Base-by-base conservation (phyloP, 768 basidiomycete species). In the Melanogaster broomeanus region DNA sequence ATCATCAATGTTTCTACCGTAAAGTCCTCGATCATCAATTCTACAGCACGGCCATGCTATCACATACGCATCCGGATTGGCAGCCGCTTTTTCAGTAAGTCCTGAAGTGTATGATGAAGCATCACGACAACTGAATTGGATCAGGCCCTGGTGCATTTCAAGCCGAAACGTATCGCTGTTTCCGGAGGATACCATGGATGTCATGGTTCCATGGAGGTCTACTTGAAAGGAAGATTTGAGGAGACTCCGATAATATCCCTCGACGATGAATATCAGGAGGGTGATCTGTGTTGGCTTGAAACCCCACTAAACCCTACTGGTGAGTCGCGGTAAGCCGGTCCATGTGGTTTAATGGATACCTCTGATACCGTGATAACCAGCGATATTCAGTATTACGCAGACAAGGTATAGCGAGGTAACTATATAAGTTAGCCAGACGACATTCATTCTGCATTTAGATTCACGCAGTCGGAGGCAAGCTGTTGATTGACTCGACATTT, bases 281-380 rank as follows among this genome's bases (percentile, higher is more conserved):
- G 88, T 41, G 90, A 92, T 66, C 60, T 93, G 3, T 87, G 85
- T 61, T 94, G 92, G 90, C 69, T 96, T 13, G 93, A 95, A 72
- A 92, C 88, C 0, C 93, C 93, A 2, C 55, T 93, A 52, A 95
- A 96, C 64, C 93, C 93, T 6, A 88, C 82, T 1, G 93, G 93
- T 31, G 87, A 87, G 65, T 82, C 86, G 4, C 83, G 83, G 87
- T 83, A 57, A 51, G 71, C 57, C 28, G 33, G 42, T n/a, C 10
- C 38, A 18, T 21, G 16, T 37, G 31, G 4, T 34, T 48, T 38
- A n/a, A 6, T 33, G 11, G n/a, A 4, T 45, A 18, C 11, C 25
- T 10, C 19, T 37, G 6, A n/a, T 19, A 45, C 49, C 58, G 44
- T 31, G n/a, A 6, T 48, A 35, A 48, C 34, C 57, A 88, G 87